Conservation (phyloP, 257 asterid genomes). For the Paulownia fortunei region DNA sequence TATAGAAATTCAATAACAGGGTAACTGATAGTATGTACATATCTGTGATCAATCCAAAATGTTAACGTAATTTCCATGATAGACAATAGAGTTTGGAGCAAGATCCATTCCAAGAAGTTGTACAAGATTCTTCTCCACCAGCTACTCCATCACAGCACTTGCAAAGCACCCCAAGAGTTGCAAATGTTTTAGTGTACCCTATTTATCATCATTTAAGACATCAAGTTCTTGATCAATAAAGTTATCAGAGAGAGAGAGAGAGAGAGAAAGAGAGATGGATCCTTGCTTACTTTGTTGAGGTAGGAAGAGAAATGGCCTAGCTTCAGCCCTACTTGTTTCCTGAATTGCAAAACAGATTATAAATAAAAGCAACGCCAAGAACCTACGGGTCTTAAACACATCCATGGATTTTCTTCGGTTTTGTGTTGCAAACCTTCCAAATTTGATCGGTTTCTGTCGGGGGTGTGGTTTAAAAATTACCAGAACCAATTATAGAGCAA, state of each 20-base stretch:
- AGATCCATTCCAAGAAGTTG: slow-evolving; percentile 37
- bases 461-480: neutral
- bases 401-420: slow-evolving; percentile 9
- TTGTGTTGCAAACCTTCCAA: neutral
- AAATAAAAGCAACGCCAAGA: slow-evolving; percentile 22
- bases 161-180: slow-evolving; percentile 42
- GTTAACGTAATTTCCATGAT: slow-evolving; percentile 40
- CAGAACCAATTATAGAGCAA: neutral
- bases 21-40: neutral
- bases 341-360: slow-evolving; percentile 25
- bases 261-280: neutral
- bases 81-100: slow-evolving; percentile 46
- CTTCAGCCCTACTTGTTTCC: slow-evolving; percentile 27
- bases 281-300: slow-evolving; percentile 35
- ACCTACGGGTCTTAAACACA: neutral
- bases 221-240: neutral
- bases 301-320: slow-evolving; percentile 29
- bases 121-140: slow-evolving; percentile 26
- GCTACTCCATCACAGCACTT: slow-evolving; percentile 43
- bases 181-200: slow-evolving; percentile 26
- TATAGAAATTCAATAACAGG: neutral
- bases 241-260: neutral
- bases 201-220: neutral
- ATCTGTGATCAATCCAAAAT: neutral
- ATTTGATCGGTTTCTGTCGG: neutral